Evolutionary conservation across 73 alveolate genomes (phyloP).

Genomic region (Paramecium bursaria): DNA sequence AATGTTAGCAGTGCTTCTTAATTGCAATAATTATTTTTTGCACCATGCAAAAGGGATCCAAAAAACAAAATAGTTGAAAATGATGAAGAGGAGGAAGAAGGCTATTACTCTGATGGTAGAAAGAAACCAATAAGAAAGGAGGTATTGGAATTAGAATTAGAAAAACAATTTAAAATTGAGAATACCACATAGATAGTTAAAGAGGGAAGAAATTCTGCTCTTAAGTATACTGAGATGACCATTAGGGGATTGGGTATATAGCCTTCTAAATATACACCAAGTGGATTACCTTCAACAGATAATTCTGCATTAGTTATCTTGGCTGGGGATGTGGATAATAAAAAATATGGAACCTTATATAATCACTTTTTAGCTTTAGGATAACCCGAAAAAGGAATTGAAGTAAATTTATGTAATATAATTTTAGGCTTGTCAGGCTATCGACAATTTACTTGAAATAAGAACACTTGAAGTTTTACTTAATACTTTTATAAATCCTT

Average conservation of each 20-base stretch:
- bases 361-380: constrained; percentile 74
- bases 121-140: constrained; percentile 68
- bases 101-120: constrained; percentile 69
- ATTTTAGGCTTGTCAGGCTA: constrained; percentile 74
- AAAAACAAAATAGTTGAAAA: not conserved
- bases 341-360: constrained; percentile 82
- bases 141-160: constrained; percentile 32
- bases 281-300: constrained; percentile 90
- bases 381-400: constrained; percentile 79
- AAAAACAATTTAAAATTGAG: constrained; percentile 39
- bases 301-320: constrained; percentile 73
- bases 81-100: constrained; percentile 72
- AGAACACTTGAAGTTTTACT: constrained; percentile 81
- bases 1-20: constrained; percentile 80
- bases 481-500: constrained; percentile 82
- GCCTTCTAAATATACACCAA: constrained; percentile 69
- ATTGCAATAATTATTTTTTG: constrained; percentile 84
- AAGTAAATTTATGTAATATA: not conserved
- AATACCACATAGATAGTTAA: constrained; percentile 68
- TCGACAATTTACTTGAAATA: constrained; percentile 74
- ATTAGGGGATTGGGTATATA: constrained; percentile 86
- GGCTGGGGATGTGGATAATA: constrained; percentile 85
- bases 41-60: constrained; percentile 82
- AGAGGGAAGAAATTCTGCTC: constrained; percentile 74
- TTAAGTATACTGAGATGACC: constrained; percentile 75